Base-by-base conservation (phyloP, 163 green algal species). In the Prototheca cutis region DNA sequence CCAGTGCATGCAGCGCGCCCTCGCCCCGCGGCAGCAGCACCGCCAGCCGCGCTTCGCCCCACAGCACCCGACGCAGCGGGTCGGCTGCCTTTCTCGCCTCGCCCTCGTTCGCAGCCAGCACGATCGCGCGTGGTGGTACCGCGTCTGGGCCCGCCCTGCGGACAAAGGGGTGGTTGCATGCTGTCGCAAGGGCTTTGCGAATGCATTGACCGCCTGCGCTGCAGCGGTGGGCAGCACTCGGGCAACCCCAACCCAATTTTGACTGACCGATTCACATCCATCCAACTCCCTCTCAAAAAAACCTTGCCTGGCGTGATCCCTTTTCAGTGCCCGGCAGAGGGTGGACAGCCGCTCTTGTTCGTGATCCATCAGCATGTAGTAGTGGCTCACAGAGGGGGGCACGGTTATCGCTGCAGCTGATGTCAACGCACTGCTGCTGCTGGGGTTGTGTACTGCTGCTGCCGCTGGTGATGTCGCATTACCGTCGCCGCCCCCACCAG, bases 21-120 rank as follows among this genome's bases (percentile, higher is more conserved):
- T 64, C 59, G n/a, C 84, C 82, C 30, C 67, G 48, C 1, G 84
- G 83, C 56, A 94, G 71, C 71, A 94, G 78, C 62, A 91, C 76
- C 2, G 73, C 74, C 13, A 94, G 67, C 27, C 71, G 77, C 73
- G 92, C 84, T 15, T 88, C 70, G 0, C 68, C 69, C 87, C 87
- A 94, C 27, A 94, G 71, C 29, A 75, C 76, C 17, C 60, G 73
- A 23, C 84, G 71, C 28, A 94, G 71, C 17, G 84, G 79, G 32
- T 78, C 66, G 0, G 81, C 71, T 23, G 78, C 71, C 6, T 33
- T 33, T 4, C 32, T 28, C 3, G 83, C 83, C 24, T 75, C 70
- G 2, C 66, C 78, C 40, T 88, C 75, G 40, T 61, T 70, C 24
- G 34, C 34, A 0, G 59, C 67, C 69, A 87, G 87, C 45, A 90